phyloP scores from a whole-genome alignment of 2,329 filamentous ascomycete genomes.

The Ascomycota sp. region DNA sequence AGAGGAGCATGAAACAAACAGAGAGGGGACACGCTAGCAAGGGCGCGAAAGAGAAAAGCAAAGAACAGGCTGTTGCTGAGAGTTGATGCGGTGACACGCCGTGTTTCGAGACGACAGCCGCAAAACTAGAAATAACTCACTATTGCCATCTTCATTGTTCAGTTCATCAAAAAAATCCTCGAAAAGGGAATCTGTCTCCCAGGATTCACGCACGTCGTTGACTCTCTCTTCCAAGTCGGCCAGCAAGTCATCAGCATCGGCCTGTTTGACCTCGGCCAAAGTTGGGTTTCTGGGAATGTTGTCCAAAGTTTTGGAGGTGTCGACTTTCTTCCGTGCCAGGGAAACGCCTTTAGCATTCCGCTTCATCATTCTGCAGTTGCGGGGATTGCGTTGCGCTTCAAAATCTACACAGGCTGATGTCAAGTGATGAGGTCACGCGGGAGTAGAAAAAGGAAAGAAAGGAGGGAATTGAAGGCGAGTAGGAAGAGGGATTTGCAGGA shows the following conservation, averaged over 20 bases:
- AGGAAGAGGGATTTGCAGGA: too few relatives aligned
- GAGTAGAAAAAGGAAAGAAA: not conserved
- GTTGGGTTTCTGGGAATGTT: conserved; percentile 14
- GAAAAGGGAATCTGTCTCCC: conserved; percentile 44
- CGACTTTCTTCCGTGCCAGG: conserved; percentile 13
- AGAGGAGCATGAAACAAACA: too few relatives aligned
- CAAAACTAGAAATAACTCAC: conserved; percentile 17
- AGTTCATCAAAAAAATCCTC: conserved; percentile 41
- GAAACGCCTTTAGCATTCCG: conserved; percentile 10
- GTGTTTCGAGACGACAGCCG: too few relatives aligned
- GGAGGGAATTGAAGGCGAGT: too few relatives aligned
- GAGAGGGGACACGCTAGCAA: too few relatives aligned
- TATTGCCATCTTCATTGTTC: conserved; percentile 24
- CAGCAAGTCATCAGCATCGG: conserved; percentile 15
- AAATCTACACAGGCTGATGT: not conserved
- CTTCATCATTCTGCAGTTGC: not conserved
- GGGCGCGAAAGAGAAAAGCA: too few relatives aligned
- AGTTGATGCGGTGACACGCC: too few relatives aligned
- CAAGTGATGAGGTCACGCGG: not conserved
- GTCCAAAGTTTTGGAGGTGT: conserved; percentile 14
- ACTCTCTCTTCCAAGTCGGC: conserved; percentile 30
- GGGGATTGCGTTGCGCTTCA: not conserved
- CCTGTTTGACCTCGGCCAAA: conserved; percentile 15
- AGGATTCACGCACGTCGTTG: conserved; percentile 30
- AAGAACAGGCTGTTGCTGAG: too few relatives aligned